These are phyloP conservation scores for Cercospora sp. DNA, from an alignment of 2,329 filamentous ascomycete genomes.

Conservation along the genomic window DNA sequence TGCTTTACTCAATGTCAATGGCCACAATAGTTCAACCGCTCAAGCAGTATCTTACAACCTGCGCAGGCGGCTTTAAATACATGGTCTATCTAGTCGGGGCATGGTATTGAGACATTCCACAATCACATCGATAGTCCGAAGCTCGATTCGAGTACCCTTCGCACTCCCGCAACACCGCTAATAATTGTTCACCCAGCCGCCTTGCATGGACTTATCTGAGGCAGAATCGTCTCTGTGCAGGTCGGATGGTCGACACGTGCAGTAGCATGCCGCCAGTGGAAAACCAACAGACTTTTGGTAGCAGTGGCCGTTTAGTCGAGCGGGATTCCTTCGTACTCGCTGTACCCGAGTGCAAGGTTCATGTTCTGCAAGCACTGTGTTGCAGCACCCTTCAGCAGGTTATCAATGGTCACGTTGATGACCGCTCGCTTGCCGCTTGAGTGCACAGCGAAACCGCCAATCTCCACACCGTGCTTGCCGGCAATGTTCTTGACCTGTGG, in stretches of 20 bases:
- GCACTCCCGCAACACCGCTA: not conserved
- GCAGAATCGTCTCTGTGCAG: not conserved
- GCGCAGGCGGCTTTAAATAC: slow-evolving; percentile 5
- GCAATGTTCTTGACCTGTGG: slow-evolving; percentile 83
- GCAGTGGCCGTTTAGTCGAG: slow-evolving; percentile 42
- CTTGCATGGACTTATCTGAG: not conserved
- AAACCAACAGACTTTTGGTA: too few relatives aligned
- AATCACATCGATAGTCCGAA: not conserved
- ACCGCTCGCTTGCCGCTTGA: slow-evolving; percentile 86
- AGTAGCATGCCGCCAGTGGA: not conserved
- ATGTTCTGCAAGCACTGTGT: slow-evolving; percentile 95
- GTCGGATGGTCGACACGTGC: not conserved
- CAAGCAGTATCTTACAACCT: not conserved
- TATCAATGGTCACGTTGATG: slow-evolving; percentile 92
- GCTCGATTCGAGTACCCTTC: not conserved
- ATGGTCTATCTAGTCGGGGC: slow-evolving; percentile 4
- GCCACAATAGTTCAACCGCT: too few relatives aligned
- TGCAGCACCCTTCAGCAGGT: slow-evolving; percentile 87
- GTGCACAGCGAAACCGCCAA: slow-evolving; percentile 94
- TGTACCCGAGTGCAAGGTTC: slow-evolving; percentile 87
- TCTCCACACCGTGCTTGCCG: slow-evolving; percentile 84
- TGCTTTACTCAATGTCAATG: not conserved
- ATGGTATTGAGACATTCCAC: not conserved
- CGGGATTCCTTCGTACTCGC: slow-evolving; percentile 85
- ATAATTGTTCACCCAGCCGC: not conserved